phyloP scores from a whole-genome alignment of 208 protist species.

The Herpetomonas samuelpessoai region DNA sequence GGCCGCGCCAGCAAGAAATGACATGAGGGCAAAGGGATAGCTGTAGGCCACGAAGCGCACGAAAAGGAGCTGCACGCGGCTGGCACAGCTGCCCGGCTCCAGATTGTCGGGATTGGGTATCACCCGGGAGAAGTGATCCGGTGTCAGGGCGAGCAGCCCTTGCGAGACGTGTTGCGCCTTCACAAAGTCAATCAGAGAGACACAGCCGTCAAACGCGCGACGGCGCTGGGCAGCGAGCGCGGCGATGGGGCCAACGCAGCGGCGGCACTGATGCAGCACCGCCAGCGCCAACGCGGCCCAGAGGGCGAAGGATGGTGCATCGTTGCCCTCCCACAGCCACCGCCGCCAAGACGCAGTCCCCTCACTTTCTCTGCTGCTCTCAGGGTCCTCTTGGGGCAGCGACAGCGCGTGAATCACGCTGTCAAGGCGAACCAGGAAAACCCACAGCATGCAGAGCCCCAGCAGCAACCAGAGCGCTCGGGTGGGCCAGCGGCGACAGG shows the following conservation, averaged over 20 bases:
- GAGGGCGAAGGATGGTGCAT: background rate
- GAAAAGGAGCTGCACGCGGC: background rate
- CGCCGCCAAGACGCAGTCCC: constrained; percentile 6
- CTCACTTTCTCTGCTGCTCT: background rate
- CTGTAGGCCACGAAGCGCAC: constrained; percentile 10
- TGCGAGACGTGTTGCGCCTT: constrained; percentile 3
- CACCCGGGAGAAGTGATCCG: constrained; percentile 11
- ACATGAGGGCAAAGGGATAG: constrained; percentile 16
- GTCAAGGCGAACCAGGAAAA: background rate
- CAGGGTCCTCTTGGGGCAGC: background rate
- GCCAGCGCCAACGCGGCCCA: constrained; percentile 8
- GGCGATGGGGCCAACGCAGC: constrained; percentile 4
- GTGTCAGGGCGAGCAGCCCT: constrained; percentile 11
- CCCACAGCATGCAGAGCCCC: background rate
- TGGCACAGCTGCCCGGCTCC: background rate
- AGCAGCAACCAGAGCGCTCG: constrained; percentile 1
- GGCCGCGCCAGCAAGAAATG: constrained; percentile 12
- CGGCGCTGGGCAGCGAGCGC: constrained; percentile 8
- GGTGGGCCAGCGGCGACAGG: background rate
- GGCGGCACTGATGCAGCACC: constrained; percentile 21
- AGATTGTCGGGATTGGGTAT: constrained; percentile 13
- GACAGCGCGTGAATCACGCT: background rate
- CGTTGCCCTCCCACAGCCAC: constrained; percentile 18
- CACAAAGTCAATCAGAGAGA: constrained; percentile 12
- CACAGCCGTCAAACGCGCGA: constrained; percentile 8